These are phyloP conservation scores for Daucus carota DNA, from an alignment of 129 eudicot species.

Conservation along the genomic window DH1_v3.0 NC_030389.2:45579001-45579500, in stretches of 20 bases:
- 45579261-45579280: conserved; percentile 47
- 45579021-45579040: background rate
- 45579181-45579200: background rate
- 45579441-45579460: background rate
- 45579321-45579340: conserved; percentile 84
- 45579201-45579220: conserved; percentile 61
- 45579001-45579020: background rate
- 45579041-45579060: background rate
- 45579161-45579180: background rate
- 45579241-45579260: conserved; percentile 41
- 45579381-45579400: conserved; percentile 2
- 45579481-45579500: background rate
- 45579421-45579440: background rate
- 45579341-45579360: conserved; percentile 58
- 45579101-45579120: background rate
- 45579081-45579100: background rate
- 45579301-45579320: conserved; percentile 70
- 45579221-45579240: conserved; percentile 45
- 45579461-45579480: background rate
- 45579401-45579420: conserved; percentile 7
- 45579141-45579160: background rate
- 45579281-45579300: conserved; percentile 73
- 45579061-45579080: background rate
- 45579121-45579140: background rate
- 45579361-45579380: conserved; percentile 51